These are phyloP conservation scores for Kluyveromyces lactis DNA, from an alignment of 805 yeast genomes.

Conservation along the genomic window DNA sequence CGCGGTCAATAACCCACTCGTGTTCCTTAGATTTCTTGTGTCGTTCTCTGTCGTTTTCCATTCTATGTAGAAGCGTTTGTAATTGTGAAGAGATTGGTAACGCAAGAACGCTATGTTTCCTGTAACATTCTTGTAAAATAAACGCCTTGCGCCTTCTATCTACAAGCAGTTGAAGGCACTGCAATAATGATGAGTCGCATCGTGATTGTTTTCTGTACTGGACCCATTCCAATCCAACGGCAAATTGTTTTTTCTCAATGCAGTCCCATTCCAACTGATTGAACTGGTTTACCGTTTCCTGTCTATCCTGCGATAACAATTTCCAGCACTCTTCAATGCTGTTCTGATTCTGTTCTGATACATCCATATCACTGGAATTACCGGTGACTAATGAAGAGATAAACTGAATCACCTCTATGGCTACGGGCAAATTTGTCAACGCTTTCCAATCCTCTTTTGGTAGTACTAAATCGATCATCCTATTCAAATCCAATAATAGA, in stretches of 20 bases:
- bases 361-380: background rate
- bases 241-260: background rate
- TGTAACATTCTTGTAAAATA: slow-evolving; percentile 6
- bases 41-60: slow-evolving; percentile 91
- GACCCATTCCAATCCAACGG: slow-evolving; percentile 4
- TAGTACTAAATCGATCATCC: slow-evolving; percentile 15
- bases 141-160: slow-evolving; percentile 12
- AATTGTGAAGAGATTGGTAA: background rate
- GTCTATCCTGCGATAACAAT: slow-evolving; percentile 1
- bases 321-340: background rate
- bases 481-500: slow-evolving; percentile 20
- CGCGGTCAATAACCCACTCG: slow-evolving; percentile 57
- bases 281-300: too few species aligned
- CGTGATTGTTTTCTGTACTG: background rate
- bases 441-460: slow-evolving; percentile 17
- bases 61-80: slow-evolving; percentile 48
- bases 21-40: slow-evolving; percentile 79
- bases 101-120: slow-evolving; percentile 1
- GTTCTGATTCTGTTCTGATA: too few species aligned
- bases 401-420: slow-evolving; percentile 12
- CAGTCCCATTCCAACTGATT: too few species aligned
- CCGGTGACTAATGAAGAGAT: background rate
- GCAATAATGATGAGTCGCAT: slow-evolving; percentile 6
- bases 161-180: slow-evolving; percentile 11
- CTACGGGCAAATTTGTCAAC: slow-evolving; percentile 13